Evolutionary conservation across 2,329 filamentous ascomycete genomes (phyloP), one percentile per base, ranked within the genome.

Genomic region (Trichoderma lentiforme): DNA sequence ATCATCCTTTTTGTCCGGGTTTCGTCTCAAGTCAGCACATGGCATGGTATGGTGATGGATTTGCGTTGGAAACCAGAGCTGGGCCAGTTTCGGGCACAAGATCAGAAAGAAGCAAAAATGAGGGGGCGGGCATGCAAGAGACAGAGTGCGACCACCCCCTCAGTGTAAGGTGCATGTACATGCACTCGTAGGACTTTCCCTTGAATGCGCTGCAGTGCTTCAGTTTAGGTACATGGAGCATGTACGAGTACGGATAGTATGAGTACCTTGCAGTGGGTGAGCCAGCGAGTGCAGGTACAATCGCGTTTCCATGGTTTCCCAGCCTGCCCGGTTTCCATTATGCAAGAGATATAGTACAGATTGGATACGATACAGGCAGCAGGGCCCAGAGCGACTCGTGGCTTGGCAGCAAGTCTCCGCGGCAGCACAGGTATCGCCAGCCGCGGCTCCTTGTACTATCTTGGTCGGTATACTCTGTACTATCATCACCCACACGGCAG

Each of bases 31-130:
- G 66, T 69, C 66, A 60, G 65, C 56, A 63, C 34, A 61, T 34
- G 24, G 57, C n/a, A 24, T 21, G 39, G 57, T 7, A 24, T 21
- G 14, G 32, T 47, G 56, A 47, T 51, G 56, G 66, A 51, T 39
- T 58, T 43, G 24, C 65, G 53, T 18, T 60, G 18, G 30, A 43
- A 60, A 43, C 30, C 26, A 56, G 43, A 60, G 53, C 53, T 43
- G 34, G 43, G 66, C 66, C 56, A 69, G 28, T 51, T 51, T 34
- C 7, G 66, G 66, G 66, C 36, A 69, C 65, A 68, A 68, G 65
- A 68, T 30, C 65, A 68, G 65, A 66, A 64, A 57, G 36, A 57
- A 30, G 56, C 57, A 36, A 43, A 60, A 69, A 69, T 36, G 66
- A 69, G 66, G 66, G 66, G 66, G 39, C 36, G 66, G 64, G 39